phyloP scores from a whole-genome alignment of 2,329 filamentous ascomycete genomes.

The Cercospora zeae-maydis region DNA sequence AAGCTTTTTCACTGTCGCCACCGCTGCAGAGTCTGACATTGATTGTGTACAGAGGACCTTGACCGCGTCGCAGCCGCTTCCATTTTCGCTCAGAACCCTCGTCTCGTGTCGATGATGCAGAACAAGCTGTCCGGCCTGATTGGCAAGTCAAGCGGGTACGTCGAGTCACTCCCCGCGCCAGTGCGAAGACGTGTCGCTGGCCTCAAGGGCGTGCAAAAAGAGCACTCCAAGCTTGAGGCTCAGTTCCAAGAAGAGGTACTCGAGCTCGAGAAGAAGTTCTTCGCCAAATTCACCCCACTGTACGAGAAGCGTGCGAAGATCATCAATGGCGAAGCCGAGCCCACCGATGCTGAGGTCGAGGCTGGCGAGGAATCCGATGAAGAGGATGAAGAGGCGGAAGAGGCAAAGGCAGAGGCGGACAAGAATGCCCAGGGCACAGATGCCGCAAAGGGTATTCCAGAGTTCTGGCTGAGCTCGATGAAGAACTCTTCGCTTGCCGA shows the following conservation, averaged over 20 bases:
- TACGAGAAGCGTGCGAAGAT: conserved; percentile 94
- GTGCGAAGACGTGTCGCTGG: conserved; percentile 93
- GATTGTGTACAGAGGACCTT: conserved; percentile 68
- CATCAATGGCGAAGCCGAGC: conserved; percentile 81
- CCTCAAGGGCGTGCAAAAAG: conserved; percentile 96
- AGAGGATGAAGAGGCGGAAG: conserved; percentile 58
- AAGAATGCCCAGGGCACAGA: conserved; percentile 54
- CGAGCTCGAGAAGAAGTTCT: conserved; percentile 98
- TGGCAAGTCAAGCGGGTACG: conserved; percentile 92
- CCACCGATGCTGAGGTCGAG: conserved; percentile 80
- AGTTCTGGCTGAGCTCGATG: conserved; percentile 99
- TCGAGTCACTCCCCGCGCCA: conserved; percentile 85
- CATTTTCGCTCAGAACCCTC: conserved; percentile 92
- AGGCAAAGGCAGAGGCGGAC: conserved; percentile 55
- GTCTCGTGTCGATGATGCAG: conserved; percentile 95
- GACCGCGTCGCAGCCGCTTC: conserved; percentile 83
- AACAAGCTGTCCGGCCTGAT: conserved; percentile 90
- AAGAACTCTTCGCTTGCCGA: conserved; percentile 99
- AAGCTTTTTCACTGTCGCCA: conserved; percentile 10
- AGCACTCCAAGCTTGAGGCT: conserved; percentile 96
- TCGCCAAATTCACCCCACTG: conserved; percentile 94
- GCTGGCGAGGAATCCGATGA: conserved; percentile 78
- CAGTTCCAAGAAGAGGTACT: conserved; percentile 98
- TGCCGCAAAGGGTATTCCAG: conserved; percentile 76
- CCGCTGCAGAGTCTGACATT: conserved; percentile 2